Percentiles rank a stretch among this genome's conserved stretches.
These are phyloP conservation scores for Lactuca saligna DNA, from an alignment of 129 eudicot species.

Conservation along the genomic window DNA sequence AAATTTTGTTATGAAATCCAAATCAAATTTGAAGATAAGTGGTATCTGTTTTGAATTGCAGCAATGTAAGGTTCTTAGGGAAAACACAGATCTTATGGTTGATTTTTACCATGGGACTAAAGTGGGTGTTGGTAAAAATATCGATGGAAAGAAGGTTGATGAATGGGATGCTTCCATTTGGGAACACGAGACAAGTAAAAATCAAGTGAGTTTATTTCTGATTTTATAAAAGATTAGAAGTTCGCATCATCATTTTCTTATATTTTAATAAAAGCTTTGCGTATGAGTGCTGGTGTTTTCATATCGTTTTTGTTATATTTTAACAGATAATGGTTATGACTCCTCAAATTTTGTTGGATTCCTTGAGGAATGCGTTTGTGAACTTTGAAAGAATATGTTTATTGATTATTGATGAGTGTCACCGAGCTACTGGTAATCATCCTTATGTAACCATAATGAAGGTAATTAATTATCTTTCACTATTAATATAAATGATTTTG, in stretches of 20 bases:
- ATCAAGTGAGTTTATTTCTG: constrained; percentile 49
- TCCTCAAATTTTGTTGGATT: constrained; percentile 80
- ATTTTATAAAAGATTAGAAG: neutral
- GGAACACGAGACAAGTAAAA: constrained; percentile 51
- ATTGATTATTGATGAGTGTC: constrained; percentile 78
- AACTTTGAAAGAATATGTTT: constrained; percentile 50
- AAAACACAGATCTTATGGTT: constrained; percentile 51
- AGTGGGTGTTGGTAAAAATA: neutral
- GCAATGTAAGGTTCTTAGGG: constrained; percentile 56
- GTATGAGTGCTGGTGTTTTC: neutral
- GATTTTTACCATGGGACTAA: constrained; percentile 61
- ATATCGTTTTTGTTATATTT: constrained; percentile 9
- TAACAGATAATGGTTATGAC: constrained; percentile 79
- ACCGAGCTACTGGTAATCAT: constrained; percentile 71
- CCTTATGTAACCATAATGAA: constrained; percentile 72
- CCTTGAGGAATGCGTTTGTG: constrained; percentile 65
- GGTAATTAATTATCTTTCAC: constrained; percentile 43
- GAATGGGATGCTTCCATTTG: constrained; percentile 56
- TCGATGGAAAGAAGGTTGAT: constrained; percentile 50
- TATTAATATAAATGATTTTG: neutral
- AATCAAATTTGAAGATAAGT: neutral
- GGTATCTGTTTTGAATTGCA: constrained; percentile 23
- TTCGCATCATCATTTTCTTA: neutral
- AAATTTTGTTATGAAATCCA: too few relatives aligned
- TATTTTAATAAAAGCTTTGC: neutral